Percentiles rank a stretch among this genome's conserved stretches.
Conservation (phyloP, 768 basidiomycete genomes). For the Tulasnella calospora region DNA sequence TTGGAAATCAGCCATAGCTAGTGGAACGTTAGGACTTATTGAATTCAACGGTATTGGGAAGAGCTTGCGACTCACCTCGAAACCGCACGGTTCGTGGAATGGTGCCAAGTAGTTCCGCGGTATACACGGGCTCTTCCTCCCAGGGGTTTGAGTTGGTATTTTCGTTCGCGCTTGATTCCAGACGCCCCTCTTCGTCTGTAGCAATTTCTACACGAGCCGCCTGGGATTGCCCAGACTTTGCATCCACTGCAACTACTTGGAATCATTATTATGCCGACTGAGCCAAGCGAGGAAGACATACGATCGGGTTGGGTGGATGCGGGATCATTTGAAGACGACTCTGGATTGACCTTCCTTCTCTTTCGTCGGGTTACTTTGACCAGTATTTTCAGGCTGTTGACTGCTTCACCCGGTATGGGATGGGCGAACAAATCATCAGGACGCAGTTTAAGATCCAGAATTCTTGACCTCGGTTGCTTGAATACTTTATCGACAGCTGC, state of each 20-base stretch:
- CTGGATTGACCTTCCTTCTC: conserved; percentile 36
- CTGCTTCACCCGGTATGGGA: conserved; percentile 76
- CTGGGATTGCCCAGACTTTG: neutral
- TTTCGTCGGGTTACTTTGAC: conserved; percentile 76
- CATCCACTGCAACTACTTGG: neutral
- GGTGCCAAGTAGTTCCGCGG: conserved; percentile 63
- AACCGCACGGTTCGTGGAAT: conserved; percentile 83
- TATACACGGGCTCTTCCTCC: conserved; percentile 58
- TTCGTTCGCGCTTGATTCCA: neutral
- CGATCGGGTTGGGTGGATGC: neutral
- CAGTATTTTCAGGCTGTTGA: conserved; percentile 72
- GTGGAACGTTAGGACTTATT: neutral
- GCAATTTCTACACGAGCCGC: neutral
- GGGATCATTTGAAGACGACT: neutral
- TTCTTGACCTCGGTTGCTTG: conserved; percentile 55
- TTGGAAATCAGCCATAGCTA: conserved; percentile 94
- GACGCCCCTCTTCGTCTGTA: neutral
- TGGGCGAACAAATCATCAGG: conserved; percentile 75
- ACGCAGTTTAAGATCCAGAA: conserved; percentile 72
- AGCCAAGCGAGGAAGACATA: neutral
- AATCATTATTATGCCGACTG: neutral
- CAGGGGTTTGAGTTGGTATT: conserved; percentile 5
- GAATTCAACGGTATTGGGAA: neutral
- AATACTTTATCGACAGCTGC: conserved; percentile 70
- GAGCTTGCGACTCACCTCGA: conserved; percentile 57